A percentile compares a stretch with the other conserved stretches of the same genome.
phyloP scores from a whole-genome alignment of 345 rosid genomes.

The Populus euphratica region DNA sequence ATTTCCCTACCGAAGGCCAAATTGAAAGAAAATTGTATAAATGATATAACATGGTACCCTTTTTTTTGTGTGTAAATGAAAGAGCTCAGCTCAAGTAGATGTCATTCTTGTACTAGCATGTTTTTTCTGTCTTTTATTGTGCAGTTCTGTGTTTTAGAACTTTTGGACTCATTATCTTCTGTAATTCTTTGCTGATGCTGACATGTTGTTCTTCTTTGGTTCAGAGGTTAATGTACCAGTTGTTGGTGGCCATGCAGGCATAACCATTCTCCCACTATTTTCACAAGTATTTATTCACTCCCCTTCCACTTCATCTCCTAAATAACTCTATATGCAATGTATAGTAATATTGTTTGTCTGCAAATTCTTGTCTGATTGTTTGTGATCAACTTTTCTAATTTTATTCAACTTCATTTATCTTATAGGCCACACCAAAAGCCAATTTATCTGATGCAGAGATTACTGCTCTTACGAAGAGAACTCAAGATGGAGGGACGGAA shows the following conservation, averaged over 20 bases:
- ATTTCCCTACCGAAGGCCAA: background rate
- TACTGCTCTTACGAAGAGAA: slow-evolving; percentile 70
- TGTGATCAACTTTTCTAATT: background rate
- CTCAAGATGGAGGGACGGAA: slow-evolving; percentile 91
- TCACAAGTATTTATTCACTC: slow-evolving; percentile 48
- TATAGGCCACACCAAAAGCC: slow-evolving; percentile 75
- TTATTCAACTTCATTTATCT: background rate
- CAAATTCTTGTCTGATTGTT: background rate
- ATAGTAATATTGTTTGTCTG: background rate
- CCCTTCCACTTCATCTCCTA: background rate
- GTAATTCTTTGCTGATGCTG: background rate
- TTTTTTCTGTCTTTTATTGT: background rate
- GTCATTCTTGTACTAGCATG: background rate
- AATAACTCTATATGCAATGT: background rate
- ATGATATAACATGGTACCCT: background rate
- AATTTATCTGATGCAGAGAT: slow-evolving; percentile 58
- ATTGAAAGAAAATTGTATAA: background rate
- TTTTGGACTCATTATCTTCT: background rate
- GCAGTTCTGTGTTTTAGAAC: background rate
- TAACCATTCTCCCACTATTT: slow-evolving; percentile 76
- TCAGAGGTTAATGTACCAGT: slow-evolving; percentile 74
- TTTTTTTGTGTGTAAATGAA: background rate
- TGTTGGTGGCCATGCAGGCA: slow-evolving; percentile 85
- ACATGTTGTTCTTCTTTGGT: background rate
- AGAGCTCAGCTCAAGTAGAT: background rate